Conservation (phyloP, 2,329 filamentous ascomycete species). For the Phialophora verrucosa region DNA sequence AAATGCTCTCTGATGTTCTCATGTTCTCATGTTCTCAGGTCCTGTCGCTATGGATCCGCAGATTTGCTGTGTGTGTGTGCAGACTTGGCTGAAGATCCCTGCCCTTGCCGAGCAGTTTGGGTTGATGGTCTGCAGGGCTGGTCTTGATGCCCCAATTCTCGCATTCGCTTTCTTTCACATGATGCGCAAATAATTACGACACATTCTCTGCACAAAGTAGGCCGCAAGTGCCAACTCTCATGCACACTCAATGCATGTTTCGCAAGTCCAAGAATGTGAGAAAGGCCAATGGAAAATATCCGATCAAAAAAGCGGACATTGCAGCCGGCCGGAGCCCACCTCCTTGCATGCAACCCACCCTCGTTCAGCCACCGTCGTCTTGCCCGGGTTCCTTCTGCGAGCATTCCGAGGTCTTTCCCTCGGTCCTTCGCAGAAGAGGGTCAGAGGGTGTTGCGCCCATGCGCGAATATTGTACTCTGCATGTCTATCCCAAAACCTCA, state of each 20-base stretch:
- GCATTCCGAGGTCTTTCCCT: not conserved
- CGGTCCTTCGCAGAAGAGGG: not conserved
- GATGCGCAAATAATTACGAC: slow-evolving; percentile 1
- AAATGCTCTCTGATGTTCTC: not conserved
- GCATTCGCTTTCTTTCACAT: not conserved
- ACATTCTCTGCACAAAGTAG: not conserved
- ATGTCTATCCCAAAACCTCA: slow-evolving; percentile 1
- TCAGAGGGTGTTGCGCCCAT: slow-evolving; percentile 13
- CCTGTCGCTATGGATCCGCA: not conserved
- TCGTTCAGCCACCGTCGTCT: slow-evolving; percentile 2
- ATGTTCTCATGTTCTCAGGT: not conserved
- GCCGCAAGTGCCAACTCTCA: not conserved
- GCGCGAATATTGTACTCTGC: slow-evolving; percentile 15
- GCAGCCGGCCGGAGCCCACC: slow-evolving; percentile 8
- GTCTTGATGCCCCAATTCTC: not conserved
- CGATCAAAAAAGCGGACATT: slow-evolving; percentile 1
- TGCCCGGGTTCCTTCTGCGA: not conserved
- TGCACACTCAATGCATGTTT: not conserved
- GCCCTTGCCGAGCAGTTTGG: not conserved
- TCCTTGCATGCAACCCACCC: not conserved
- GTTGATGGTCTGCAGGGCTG: not conserved
- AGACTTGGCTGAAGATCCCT: slow-evolving; percentile 4
- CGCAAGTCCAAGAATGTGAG: not conserved
- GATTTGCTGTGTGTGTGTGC: not conserved
- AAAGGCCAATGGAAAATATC: slow-evolving; percentile 14